phyloP scores from a whole-genome alignment of 495 filamentous ascomycete species.

The Mytilinidion resinicola region DNA sequence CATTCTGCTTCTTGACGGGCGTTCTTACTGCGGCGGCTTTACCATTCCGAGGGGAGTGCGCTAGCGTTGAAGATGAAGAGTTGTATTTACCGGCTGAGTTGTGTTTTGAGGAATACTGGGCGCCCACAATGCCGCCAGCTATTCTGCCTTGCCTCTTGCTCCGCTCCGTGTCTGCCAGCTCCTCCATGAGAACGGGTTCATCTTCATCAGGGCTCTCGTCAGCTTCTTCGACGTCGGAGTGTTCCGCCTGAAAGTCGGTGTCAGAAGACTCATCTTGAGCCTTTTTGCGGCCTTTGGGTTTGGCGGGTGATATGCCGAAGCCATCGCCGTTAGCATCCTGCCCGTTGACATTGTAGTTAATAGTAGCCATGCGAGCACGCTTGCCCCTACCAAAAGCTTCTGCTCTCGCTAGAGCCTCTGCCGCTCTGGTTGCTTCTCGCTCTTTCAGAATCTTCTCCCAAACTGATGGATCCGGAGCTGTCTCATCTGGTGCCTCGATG shows the following conservation, averaged over 20 bases:
- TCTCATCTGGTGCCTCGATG: conserved; percentile 46
- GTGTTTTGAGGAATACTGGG: not conserved
- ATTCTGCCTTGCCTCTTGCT: not conserved
- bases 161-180: not conserved
- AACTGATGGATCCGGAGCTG: conserved; percentile 51
- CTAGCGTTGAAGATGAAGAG: not conserved
- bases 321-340: conserved; percentile 17
- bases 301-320: conserved; percentile 1
- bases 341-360: conserved; percentile 25
- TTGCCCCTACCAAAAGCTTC: conserved; percentile 80
- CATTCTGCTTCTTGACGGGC: too few relatives aligned
- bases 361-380: conserved; percentile 48
- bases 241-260: conserved; percentile 47
- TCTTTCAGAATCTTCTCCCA: conserved; percentile 86
- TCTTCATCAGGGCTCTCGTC: conserved; percentile 35
- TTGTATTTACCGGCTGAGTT: conserved; percentile 8
- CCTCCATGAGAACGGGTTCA: conserved; percentile 15
- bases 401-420: conserved; percentile 55
- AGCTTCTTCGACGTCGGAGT: conserved; percentile 31
- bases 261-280: conserved; percentile 36
- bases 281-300: conserved; percentile 38
- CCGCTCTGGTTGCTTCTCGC: conserved; percentile 67
- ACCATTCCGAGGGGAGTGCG: not conserved
- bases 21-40: not conserved
- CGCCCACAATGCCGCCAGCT: not conserved